Evolutionary conservation across 2,329 filamentous ascomycete species (phyloP).

Genomic region (Neonectria ditissima): DNA sequence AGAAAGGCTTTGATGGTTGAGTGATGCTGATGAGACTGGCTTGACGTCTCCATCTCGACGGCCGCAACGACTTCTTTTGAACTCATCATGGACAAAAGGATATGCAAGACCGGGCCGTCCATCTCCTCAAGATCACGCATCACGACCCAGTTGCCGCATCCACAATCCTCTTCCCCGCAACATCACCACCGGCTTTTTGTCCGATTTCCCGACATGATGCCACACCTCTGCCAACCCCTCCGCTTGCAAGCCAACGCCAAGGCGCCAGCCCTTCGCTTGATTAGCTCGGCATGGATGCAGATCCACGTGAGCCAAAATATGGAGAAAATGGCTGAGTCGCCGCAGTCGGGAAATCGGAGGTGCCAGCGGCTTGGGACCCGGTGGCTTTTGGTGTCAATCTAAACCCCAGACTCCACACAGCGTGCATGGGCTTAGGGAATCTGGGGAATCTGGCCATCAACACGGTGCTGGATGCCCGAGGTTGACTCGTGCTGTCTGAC

Average conservation of each 20-base stretch:
- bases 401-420: constrained; percentile 19
- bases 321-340: neutral
- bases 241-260: neutral
- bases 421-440: neutral
- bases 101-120: neutral
- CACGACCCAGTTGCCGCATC: constrained; percentile 8
- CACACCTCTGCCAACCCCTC: neutral
- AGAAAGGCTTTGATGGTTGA: neutral
- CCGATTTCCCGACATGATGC: constrained; percentile 25
- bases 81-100: neutral
- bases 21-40: neutral
- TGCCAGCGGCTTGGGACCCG: neutral
- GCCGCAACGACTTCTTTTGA: constrained; percentile 8
- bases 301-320: constrained; percentile 1
- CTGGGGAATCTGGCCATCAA: constrained; percentile 15
- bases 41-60: neutral
- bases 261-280: neutral
- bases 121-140: constrained; percentile 5
- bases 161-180: neutral
- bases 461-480: neutral
- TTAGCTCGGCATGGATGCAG: constrained; percentile 9
- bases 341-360: constrained; percentile 21
- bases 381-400: constrained; percentile 1
- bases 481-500: constrained; percentile 2
- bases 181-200: constrained; percentile 15